Evolutionary conservation across 1,284 basidiomycete species (phyloP).

Genomic region (Fomitopsis palustris): DNA sequence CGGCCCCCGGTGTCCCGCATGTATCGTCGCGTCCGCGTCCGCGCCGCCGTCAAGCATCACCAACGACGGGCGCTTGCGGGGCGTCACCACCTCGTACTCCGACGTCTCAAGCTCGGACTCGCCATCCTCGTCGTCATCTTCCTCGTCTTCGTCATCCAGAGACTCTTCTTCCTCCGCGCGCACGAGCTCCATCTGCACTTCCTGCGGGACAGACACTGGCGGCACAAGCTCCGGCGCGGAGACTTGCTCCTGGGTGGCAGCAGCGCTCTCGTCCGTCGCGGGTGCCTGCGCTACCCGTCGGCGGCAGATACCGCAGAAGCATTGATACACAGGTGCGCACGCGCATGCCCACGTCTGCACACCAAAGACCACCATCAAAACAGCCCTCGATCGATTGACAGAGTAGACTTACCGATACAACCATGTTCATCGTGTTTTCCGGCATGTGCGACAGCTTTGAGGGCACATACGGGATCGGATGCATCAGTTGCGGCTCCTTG

Average conservation of each 20-base stretch:
- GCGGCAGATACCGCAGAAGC: conserved; percentile 66
- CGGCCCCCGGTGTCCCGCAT: conserved; percentile 8
- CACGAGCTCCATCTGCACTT: conserved; percentile 6
- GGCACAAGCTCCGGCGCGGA: conserved; percentile 14
- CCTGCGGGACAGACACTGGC: conserved; percentile 16
- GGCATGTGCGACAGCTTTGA: conserved; percentile 57
- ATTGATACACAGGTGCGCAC: conserved; percentile 65
- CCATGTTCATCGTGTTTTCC: conserved; percentile 52
- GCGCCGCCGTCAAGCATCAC: conserved; percentile 18
- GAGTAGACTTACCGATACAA: conserved; percentile 48
- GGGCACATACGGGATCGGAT: conserved; percentile 66
- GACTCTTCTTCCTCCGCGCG: conserved; percentile 3
- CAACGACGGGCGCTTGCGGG: conserved; percentile 20
- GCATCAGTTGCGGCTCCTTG: conserved; percentile 52
- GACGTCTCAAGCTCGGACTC: conserved; percentile 15
- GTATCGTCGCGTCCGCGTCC: conserved; percentile 6
- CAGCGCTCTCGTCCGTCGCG: conserved; percentile 28
- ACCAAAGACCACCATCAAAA: conserved; percentile 5
- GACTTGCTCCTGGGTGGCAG: conserved; percentile 17
- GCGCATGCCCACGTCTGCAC: conserved; percentile 68
- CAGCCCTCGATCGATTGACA: conserved; percentile 2
- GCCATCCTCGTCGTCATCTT: conserved; percentile 19
- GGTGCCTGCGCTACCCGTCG: conserved; percentile 51
- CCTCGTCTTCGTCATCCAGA: conserved; percentile 12
- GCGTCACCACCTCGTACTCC: conserved; percentile 10